phyloP scores from a whole-genome alignment of 2,329 filamentous ascomycete species.

The Paecilomyces variotii region DNA sequence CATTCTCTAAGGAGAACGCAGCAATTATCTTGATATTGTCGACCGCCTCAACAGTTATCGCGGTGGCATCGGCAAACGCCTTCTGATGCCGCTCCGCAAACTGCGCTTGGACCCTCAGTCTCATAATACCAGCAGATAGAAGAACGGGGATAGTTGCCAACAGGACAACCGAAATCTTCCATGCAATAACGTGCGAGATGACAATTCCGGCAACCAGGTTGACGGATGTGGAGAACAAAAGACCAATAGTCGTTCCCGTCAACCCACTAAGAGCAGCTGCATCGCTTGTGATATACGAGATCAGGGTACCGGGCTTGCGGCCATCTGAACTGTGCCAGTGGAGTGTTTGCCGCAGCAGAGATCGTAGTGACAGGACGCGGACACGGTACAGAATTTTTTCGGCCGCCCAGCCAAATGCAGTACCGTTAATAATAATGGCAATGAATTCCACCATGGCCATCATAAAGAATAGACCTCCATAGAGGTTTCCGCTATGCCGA shows the following conservation, averaged over 20 bases:
- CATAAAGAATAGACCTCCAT: conserved; percentile 48
- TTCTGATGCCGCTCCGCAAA: conserved; percentile 45
- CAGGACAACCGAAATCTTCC: conserved; percentile 63
- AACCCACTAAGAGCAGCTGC: conserved; percentile 55
- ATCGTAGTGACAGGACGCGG: conserved; percentile 51
- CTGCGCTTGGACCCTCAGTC: conserved; percentile 51
- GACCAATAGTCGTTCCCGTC: conserved; percentile 59
- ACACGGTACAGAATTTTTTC: conserved; percentile 54
- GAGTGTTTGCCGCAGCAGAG: conserved; percentile 53
- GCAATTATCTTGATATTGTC: conserved; percentile 39
- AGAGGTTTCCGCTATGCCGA: conserved; percentile 40
- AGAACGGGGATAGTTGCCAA: conserved; percentile 58
- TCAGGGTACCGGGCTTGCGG: conserved; percentile 49
- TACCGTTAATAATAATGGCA: conserved; percentile 51
- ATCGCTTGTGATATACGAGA: conserved; percentile 59
- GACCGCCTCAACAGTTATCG: conserved; percentile 39
- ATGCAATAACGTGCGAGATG: conserved; percentile 58
- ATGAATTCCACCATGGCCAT: conserved; percentile 47
- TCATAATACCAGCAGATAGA: conserved; percentile 57
- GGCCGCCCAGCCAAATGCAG: conserved; percentile 45
- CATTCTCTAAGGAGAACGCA: conserved; percentile 38
- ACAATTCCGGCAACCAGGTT: conserved; percentile 58
- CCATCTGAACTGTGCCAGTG: conserved; percentile 58
- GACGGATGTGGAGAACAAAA: conserved; percentile 54
- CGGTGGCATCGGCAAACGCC: conserved; percentile 37